Evolutionary conservation across 2,329 filamentous ascomycete genomes (phyloP).

Genomic region (Furcasterigmium furcatum): DNA sequence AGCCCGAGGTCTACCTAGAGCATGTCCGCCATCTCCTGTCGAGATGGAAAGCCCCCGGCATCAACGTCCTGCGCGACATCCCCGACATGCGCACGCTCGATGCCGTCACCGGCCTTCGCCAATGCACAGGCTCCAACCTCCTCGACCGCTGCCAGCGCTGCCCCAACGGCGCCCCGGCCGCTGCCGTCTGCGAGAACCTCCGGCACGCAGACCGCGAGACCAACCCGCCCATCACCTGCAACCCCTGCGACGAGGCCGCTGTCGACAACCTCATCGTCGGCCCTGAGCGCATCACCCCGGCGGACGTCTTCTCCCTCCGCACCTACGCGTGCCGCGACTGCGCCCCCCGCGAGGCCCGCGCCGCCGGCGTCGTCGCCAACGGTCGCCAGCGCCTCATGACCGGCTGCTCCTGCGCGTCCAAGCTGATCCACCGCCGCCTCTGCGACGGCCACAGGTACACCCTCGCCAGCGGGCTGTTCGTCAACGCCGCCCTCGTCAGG

Average conservation of each 20-base stretch:
- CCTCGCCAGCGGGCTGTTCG: slow-evolving; percentile 19
- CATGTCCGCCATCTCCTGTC: slow-evolving; percentile 4
- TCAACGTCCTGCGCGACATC: slow-evolving; percentile 10
- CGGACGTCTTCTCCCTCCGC: slow-evolving; percentile 27
- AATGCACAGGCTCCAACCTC: slow-evolving; percentile 2
- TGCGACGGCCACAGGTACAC: slow-evolving; percentile 30
- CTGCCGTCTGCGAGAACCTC: slow-evolving; percentile 14
- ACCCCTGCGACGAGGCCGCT: slow-evolving; percentile 19
- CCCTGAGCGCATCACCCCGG: slow-evolving; percentile 6
- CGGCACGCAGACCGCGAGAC: slow-evolving; percentile 6
- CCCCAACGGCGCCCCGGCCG: not conserved
- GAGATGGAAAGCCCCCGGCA: slow-evolving; percentile 7
- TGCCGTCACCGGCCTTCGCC: not conserved
- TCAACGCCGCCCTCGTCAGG: slow-evolving; percentile 16
- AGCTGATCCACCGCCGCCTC: slow-evolving; percentile 25
- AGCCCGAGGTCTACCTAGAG: not conserved
- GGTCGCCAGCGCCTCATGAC: slow-evolving; percentile 20
- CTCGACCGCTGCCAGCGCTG: not conserved
- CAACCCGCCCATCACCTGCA: slow-evolving; percentile 9
- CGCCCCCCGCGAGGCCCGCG: slow-evolving; percentile 4
- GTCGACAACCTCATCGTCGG: slow-evolving; percentile 12
- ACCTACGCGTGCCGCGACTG: slow-evolving; percentile 31
- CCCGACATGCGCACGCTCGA: slow-evolving; percentile 6
- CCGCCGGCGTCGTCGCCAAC: not conserved
- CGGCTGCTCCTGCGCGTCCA: slow-evolving; percentile 32